A percentile compares a stretch with the other conserved stretches of the same genome.
phyloP scores from a whole-genome alignment of 2,329 filamentous ascomycete genomes.

The Colletotrichum agaves region DNA sequence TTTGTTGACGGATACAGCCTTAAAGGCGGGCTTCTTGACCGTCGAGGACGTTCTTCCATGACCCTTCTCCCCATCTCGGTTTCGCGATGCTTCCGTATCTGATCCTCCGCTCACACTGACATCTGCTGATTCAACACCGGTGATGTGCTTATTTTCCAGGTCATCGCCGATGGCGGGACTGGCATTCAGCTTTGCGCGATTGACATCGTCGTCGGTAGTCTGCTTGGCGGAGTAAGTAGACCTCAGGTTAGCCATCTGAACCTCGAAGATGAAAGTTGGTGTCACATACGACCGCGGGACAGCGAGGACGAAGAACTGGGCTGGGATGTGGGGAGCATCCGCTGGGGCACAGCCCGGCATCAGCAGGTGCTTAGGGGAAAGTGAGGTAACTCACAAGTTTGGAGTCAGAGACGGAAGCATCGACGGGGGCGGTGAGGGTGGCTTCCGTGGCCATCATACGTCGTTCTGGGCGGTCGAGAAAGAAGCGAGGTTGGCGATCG shows the following conservation, averaged over 20 bases:
- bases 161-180: conserved; percentile 57
- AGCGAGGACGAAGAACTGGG: background rate
- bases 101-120: conserved; percentile 79
- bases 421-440: conserved; percentile 63
- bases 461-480: conserved; percentile 42
- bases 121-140: conserved; percentile 70
- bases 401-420: conserved; percentile 61
- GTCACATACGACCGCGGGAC: background rate
- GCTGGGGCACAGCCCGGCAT: background rate
- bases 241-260: conserved; percentile 42
- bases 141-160: conserved; percentile 67
- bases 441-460: conserved; percentile 75
- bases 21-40: conserved; percentile 83
- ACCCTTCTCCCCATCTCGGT: conserved; percentile 66
- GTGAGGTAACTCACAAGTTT: conserved; percentile 55
- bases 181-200: conserved; percentile 61
- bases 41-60: conserved; percentile 69
- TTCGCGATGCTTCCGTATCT: conserved; percentile 77
- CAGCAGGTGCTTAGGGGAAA: conserved; percentile 15
- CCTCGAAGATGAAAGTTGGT: background rate
- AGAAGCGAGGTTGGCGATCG: conserved; percentile 45
- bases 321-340: conserved; percentile 9
- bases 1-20: conserved; percentile 86
- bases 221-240: conserved; percentile 40
- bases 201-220: conserved; percentile 53